Evolutionary conservation across 805 yeast species (phyloP).

Genomic region (Candida broadrunensis): DNA sequence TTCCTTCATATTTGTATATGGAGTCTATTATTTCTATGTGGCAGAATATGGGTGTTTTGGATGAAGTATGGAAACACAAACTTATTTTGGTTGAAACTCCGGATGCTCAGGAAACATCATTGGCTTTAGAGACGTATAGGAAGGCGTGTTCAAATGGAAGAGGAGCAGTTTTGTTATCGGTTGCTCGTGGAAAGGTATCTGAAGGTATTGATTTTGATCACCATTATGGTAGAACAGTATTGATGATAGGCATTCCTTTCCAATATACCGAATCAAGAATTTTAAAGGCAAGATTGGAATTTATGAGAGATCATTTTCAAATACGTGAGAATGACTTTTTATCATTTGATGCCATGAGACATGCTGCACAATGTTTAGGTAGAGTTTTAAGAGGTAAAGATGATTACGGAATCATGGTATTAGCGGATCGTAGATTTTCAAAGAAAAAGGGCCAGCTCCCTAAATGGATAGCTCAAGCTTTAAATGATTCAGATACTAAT

Average conservation of each 20-base stretch:
- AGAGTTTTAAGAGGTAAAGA: slow-evolving; percentile 97
- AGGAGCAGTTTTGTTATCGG: slow-evolving; percentile 94
- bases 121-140: slow-evolving; percentile 92
- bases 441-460: slow-evolving; percentile 87
- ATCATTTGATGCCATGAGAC: slow-evolving; percentile 99
- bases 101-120: slow-evolving; percentile 96
- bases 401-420: slow-evolving; percentile 97
- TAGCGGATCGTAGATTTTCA: slow-evolving; percentile 91
- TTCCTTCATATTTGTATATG: slow-evolving; percentile 96
- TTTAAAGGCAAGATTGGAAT: slow-evolving; percentile 90
- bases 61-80: slow-evolving; percentile 98
- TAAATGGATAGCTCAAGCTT: slow-evolving; percentile 94
- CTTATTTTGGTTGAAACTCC: slow-evolving; percentile 96
- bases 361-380: slow-evolving; percentile 98
- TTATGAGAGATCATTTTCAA: slow-evolving; percentile 86
- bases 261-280: slow-evolving; percentile 98
- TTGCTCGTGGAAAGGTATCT: slow-evolving; percentile 98
- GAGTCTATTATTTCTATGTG: slow-evolving; percentile 97
- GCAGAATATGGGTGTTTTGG: slow-evolving; percentile 98
- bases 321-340: slow-evolving; percentile 91
- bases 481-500: slow-evolving; percentile 87
- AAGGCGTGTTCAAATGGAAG: slow-evolving; percentile 97
- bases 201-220: slow-evolving; percentile 99
- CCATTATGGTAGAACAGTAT: slow-evolving; percentile 94
- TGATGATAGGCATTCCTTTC: slow-evolving; percentile 99